Base-by-base conservation (phyloP, 345 rosid species). In the Lagerstroemia speciosa region DNA sequence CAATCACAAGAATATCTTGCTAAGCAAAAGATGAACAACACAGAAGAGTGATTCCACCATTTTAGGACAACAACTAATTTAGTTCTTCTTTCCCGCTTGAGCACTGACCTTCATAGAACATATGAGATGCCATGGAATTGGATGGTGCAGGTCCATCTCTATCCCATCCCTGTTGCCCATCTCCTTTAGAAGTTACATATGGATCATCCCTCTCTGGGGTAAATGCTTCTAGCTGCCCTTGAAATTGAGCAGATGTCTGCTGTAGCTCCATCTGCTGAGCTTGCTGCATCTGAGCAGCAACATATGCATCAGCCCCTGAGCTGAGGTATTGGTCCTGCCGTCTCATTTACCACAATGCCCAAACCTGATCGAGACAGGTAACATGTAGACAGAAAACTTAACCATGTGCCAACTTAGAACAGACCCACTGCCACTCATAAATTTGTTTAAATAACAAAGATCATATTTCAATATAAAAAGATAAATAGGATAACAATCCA, bases 181-280 rank as follows among this genome's bases (percentile, higher is more conserved):
- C 96, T 29, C 71, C 67, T 80, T 82, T 83, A 37, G 89, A 74
- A 65, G 78, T 72, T 37, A 69, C 68, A 75, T 58, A 78, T 0
- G 84, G 82, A 48, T 82, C 85, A 36, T 89, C 97, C 73, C 96
- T 89, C 76, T 89, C 96, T 11, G 96, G 97, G 74, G 97, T 91
- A 71, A 91, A 91, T 22, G 96, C 96, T 85, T 91, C 97, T 57
- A 91, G 77, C 66, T 86, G 87, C 72, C 88, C 95, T 80, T 87
- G 93, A 68, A 85, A 91, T 46, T 82, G 85, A 70, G 73, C 74
- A 62, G 88, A 69, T 16, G 72, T 76, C 5, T 58, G 63, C 63
- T 58, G 34, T 30, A 71, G 80, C 26, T 86, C 91, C 80, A 83
- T 79, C 64, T 77, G 77, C 62, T 85, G 89, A 53, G 78, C 43